Conservation (phyloP, 768 basidiomycete genomes). For the Heimioporus sp. region DNA sequence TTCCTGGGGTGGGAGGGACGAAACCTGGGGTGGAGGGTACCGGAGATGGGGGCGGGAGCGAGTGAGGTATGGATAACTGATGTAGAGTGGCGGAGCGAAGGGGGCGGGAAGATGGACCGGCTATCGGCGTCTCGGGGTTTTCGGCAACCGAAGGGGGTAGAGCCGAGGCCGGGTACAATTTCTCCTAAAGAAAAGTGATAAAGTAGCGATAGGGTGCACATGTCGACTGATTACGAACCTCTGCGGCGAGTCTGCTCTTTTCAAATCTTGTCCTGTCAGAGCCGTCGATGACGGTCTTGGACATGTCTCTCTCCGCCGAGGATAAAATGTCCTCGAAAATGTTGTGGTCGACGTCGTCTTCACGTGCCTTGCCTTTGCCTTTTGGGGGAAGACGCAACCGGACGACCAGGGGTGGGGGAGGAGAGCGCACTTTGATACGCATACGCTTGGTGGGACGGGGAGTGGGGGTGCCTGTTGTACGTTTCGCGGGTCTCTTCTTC, state of each 20-base stretch:
- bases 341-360: constrained; percentile 57
- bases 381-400: constrained; percentile 58
- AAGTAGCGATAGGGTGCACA: neutral
- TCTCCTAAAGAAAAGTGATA: constrained; percentile 37
- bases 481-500: constrained; percentile 30
- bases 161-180: constrained; percentile 44
- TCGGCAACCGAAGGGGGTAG: constrained; percentile 33
- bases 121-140: constrained; percentile 36
- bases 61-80: constrained; percentile 30
- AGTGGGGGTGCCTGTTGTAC: constrained; percentile 17
- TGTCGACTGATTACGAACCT: constrained; percentile 46
- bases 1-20: constrained; percentile 33
- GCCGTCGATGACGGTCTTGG: constrained; percentile 59
- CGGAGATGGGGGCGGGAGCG: constrained; percentile 33
- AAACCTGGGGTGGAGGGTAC: constrained; percentile 37
- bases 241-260: constrained; percentile 64
- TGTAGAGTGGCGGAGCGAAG: constrained; percentile 57
- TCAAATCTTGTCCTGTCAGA: constrained; percentile 74
- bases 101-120: constrained; percentile 59
- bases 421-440: constrained; percentile 40
- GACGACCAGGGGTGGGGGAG: constrained; percentile 40
- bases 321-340: constrained; percentile 84
- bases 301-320: constrained; percentile 66
- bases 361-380: constrained; percentile 66
- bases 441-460: constrained; percentile 44